Evolutionary conservation across 805 yeast species (phyloP), one percentile per base, ranked within the genome.

Genomic region (Cyberlindnera xishuangbannaensis): DNA sequence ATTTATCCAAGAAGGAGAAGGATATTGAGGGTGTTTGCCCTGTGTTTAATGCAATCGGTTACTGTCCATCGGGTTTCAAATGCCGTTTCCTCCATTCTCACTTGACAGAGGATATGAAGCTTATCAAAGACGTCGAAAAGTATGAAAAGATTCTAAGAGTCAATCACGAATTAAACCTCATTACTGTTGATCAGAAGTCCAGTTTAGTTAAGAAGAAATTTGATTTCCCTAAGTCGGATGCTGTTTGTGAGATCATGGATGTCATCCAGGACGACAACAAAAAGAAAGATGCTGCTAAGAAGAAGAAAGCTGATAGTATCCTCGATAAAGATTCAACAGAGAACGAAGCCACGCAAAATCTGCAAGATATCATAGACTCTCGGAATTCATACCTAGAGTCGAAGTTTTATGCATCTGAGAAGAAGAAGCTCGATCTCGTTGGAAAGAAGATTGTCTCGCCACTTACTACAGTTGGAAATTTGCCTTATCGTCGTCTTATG

Each of bases 401-500:
- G 2, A 80, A 87, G 14, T 76, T 81, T 59, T 76, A 74, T 48
- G 69, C 85, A 1, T 63, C 71, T n/a, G 97, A 92, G 57, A 92
- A 92, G 73, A 83, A 81, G 56, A 69, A 61, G 36, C 53, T 92
- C 30, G 65, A 87, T 51, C 69, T 83, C 33, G 62, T 65, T 22
- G 65, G 75, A 28, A 90, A 90, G 44, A 87, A 87, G 59, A 86
- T 92, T 39, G 79, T 92, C 7, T 85, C 97, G 2, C 99, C 99
- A 2, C 69, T 92, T 42, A 94, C 99, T 21, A 92, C 99, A 0
- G 98, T 92, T 6, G 99, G 99, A 15, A 92, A 92, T 59, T 67
- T 92, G 49, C 98, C 99, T 12, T 92, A 76, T 62, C 80, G 99
- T 58, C 72, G 97, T 48, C 68, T 92, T 40, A 88, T 92, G 96